Percentiles rank a stretch among this genome's conserved stretches.
phyloP scores from a whole-genome alignment of 371 early-diverging fungal species.

The Saksenaea oblongispora region DNA sequence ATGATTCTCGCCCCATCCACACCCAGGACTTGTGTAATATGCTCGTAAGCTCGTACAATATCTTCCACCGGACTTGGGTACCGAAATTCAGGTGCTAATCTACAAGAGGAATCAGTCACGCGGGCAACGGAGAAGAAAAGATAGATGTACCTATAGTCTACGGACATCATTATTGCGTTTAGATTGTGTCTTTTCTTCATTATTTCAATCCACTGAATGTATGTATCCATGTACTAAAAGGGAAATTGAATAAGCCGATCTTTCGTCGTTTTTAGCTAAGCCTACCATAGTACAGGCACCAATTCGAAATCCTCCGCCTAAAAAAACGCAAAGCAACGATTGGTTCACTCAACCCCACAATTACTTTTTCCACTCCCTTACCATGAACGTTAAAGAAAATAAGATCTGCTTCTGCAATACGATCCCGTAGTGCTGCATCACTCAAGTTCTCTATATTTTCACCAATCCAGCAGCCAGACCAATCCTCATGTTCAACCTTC shows the following conservation, averaged over 20 bases:
- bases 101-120: background rate
- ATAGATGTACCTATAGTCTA: conserved; percentile 30
- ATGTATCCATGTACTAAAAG: conserved; percentile 39
- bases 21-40: conserved; percentile 20
- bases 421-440: conserved; percentile 19
- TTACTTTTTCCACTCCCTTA: conserved; percentile 3
- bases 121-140: background rate
- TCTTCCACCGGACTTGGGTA: conserved; percentile 46
- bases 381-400: conserved; percentile 49
- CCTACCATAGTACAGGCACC: conserved; percentile 30
- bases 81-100: conserved; percentile 45
- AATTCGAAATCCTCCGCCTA: conserved; percentile 48
- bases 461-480: conserved; percentile 52
- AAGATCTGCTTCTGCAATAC: conserved; percentile 38
- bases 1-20: conserved; percentile 34
- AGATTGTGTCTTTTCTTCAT: conserved; percentile 35
- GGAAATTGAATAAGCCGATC: conserved; percentile 5
- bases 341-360: conserved; percentile 6
- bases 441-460: conserved; percentile 29
- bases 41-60: conserved; percentile 44
- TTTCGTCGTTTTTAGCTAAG: conserved; percentile 5
- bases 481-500: conserved; percentile 34
- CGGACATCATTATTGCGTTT: conserved; percentile 44
- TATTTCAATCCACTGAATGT: conserved; percentile 40
- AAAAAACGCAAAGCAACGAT: conserved; percentile 3